phyloP scores from a whole-genome alignment of 371 early-diverging fungal genomes.

The Chytridiales sp. region DNA sequence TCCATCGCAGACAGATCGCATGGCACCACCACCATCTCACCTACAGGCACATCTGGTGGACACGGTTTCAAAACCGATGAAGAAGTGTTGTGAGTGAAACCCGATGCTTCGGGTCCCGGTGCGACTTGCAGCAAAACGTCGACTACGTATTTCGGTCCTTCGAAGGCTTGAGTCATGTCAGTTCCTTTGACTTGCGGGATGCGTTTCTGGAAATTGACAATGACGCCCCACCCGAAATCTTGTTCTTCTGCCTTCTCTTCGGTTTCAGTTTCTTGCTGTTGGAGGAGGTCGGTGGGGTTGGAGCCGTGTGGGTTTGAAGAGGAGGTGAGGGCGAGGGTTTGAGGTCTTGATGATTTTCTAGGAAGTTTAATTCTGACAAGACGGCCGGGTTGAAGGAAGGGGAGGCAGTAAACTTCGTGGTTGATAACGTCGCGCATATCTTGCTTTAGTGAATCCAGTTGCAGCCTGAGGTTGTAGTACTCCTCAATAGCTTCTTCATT shows the following conservation, averaged over 20 bases:
- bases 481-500: conserved; percentile 68
- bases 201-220: conserved; percentile 60
- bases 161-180: conserved; percentile 29
- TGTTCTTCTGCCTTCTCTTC: conserved; percentile 32
- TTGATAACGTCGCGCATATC: conserved; percentile 79
- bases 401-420: conserved; percentile 75
- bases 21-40: conserved; percentile 75
- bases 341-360: too few species aligned
- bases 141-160: conserved; percentile 63
- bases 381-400: conserved; percentile 88
- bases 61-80: conserved; percentile 14
- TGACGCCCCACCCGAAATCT: conserved; percentile 95
- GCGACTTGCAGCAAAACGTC: conserved; percentile 83
- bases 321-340: too few species aligned
- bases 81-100: conserved; percentile 35
- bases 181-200: conserved; percentile 23
- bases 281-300: too few species aligned
- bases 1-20: conserved; percentile 72
- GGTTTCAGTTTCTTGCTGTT: too few species aligned
- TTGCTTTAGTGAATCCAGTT: conserved; percentile 62
- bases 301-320: too few species aligned
- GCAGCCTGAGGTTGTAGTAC: conserved; percentile 76
- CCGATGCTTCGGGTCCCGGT: conserved; percentile 59
- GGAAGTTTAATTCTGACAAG: conserved; percentile 62
- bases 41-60: conserved; percentile 10